These are phyloP conservation scores for Alternaria triticina DNA, from an alignment of 2,329 filamentous ascomycete species.

Conservation along the genomic window DNA sequence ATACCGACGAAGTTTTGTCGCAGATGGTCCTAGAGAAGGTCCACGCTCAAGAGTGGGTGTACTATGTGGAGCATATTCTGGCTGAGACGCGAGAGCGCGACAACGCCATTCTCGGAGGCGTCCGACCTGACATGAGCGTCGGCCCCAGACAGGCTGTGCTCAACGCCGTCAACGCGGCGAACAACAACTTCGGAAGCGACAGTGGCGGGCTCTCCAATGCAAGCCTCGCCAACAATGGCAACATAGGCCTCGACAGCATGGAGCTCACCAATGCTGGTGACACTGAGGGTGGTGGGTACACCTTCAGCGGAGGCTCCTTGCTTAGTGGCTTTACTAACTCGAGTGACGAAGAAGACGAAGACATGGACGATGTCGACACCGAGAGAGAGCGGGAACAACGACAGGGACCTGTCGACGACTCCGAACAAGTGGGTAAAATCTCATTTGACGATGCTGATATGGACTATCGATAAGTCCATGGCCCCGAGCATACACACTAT, in stretches of 20 bases:
- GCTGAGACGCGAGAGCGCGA: constrained; percentile 94
- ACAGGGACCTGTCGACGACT: constrained; percentile 57
- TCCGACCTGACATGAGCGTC: constrained; percentile 87
- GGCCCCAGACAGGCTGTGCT: constrained; percentile 75
- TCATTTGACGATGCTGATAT: constrained; percentile 68
- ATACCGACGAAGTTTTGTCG: constrained; percentile 86
- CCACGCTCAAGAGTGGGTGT: constrained; percentile 88
- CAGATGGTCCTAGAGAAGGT: constrained; percentile 85
- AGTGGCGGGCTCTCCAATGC: constrained; percentile 70
- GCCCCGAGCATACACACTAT: constrained; percentile 29
- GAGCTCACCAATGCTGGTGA: constrained; percentile 70
- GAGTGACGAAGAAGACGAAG: constrained; percentile 95
- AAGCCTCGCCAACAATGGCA: constrained; percentile 72
- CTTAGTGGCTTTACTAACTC: constrained; percentile 92
- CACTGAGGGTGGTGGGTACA: constrained; percentile 75
- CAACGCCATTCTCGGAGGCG: constrained; percentile 96
- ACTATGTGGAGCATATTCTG: constrained; percentile 91
- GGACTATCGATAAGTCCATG: constrained; percentile 60
- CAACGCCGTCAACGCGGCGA: constrained; percentile 63
- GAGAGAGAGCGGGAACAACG: constrained; percentile 59
- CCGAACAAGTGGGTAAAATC: constrained; percentile 72
- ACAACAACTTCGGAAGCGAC: constrained; percentile 61
- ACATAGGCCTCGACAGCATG: constrained; percentile 63
- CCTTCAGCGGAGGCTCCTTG: constrained; percentile 74
- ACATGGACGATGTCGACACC: constrained; percentile 84